A percentile compares a stretch with the other conserved stretches of the same genome.
These are phyloP conservation scores for Suhomyces emberorum DNA, from an alignment of 805 yeast species.

Conservation along the genomic window DNA sequence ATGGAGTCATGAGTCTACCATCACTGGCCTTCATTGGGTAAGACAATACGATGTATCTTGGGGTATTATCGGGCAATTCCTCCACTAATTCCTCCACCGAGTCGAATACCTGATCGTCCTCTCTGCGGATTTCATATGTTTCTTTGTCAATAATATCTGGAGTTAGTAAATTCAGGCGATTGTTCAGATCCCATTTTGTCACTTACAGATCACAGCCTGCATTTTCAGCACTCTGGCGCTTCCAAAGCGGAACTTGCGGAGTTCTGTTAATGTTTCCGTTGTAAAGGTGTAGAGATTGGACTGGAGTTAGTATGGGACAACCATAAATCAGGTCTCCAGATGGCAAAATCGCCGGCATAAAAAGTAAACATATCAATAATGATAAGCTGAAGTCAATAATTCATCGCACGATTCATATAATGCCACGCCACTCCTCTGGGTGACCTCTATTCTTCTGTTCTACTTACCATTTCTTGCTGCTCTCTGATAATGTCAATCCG, in stretches of 20 bases:
- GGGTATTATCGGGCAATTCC: slow-evolving; percentile 77
- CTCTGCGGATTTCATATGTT: slow-evolving; percentile 49
- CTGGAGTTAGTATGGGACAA: slow-evolving; percentile 6
- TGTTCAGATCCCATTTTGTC: no score
- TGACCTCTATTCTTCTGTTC: no score
- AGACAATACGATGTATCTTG: slow-evolving; percentile 72
- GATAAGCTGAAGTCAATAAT: no score
- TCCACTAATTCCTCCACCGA: slow-evolving; percentile 64
- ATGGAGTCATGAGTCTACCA: slow-evolving; percentile 71
- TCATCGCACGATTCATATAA: no score
- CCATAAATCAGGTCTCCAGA: no score
- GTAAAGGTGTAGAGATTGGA: slow-evolving; percentile 58
- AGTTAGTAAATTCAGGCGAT: slow-evolving; percentile 5
- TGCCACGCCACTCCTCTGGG: no score
- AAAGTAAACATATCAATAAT: no score
- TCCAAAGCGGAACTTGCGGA: slow-evolving; percentile 70
- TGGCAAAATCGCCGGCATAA: no score
- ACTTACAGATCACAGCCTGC: slow-evolving; percentile 61
- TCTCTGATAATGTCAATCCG: no score
- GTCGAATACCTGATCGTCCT: slow-evolving; percentile 45
- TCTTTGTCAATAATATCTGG: slow-evolving; percentile 53
- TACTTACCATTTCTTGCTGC: no score
- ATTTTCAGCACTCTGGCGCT: slow-evolving; percentile 61
- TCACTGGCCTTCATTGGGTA: slow-evolving; percentile 69
- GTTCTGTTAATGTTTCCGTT: slow-evolving; percentile 53